A percentile compares a stretch with the other conserved stretches of the same genome.
Evolutionary conservation across 2,329 filamentous ascomycete species (phyloP).

Genomic region (Didymella lethalis): DNA sequence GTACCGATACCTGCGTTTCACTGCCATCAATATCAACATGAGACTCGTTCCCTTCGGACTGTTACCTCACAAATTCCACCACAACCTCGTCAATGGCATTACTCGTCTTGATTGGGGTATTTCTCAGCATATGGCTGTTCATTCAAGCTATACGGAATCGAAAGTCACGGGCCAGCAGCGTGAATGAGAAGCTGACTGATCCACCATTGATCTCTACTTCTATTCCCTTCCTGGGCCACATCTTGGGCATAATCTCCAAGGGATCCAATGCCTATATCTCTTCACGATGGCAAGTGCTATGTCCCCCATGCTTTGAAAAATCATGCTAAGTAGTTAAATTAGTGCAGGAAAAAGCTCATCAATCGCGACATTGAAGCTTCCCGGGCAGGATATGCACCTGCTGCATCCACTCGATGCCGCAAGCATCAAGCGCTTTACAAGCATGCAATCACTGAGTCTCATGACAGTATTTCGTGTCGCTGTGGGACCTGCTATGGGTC

Average conservation of each 20-base stretch:
- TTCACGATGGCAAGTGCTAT: not conserved
- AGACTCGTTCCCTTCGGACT: not conserved
- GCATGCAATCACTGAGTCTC: not conserved
- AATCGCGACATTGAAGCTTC: not conserved
- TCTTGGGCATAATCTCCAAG: not conserved
- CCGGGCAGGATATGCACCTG: not conserved
- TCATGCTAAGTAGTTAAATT: not conserved
- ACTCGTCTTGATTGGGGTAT: not conserved
- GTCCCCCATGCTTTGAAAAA: not conserved
- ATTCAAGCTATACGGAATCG: not conserved
- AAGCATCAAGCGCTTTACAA: not conserved
- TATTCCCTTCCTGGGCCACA: not conserved
- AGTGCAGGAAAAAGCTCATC: not conserved
- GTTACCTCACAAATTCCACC: not conserved
- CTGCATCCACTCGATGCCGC: not conserved
- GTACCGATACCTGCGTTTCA: not conserved
- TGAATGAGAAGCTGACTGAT: not conserved
- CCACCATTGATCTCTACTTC: not conserved
- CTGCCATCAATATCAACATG: not conserved
- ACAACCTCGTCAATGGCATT: not conserved
- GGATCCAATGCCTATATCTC: not conserved
- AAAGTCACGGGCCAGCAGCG: not conserved
- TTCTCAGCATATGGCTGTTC: not conserved
- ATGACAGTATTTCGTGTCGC: not conserved
- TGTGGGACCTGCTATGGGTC: not conserved